Percentiles rank a stretch among this genome's conserved stretches.
phyloP scores from a whole-genome alignment of 2,329 filamentous ascomycete species.

The Talaromyces sp. region DNA sequence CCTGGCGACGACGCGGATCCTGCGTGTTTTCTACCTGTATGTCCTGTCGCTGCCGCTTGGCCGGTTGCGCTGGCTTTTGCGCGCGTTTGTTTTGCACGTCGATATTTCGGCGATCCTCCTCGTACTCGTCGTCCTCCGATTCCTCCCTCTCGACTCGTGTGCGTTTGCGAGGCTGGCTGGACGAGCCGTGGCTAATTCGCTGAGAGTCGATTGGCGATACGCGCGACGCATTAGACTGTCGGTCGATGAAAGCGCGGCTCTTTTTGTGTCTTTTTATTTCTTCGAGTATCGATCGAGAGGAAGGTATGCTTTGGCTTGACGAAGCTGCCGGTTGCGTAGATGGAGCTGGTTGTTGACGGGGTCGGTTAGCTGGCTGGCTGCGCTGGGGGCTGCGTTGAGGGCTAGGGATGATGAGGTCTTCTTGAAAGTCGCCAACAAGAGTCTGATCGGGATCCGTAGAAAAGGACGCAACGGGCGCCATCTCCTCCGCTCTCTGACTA shows the following conservation, averaged over 20 bases:
- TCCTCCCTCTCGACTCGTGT: slow-evolving; percentile 13
- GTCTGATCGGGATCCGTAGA: slow-evolving; percentile 11
- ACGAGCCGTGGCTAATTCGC: background rate
- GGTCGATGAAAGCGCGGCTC: slow-evolving; percentile 29
- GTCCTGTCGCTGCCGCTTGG: background rate
- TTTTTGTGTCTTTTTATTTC: slow-evolving; percentile 11
- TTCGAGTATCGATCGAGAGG: slow-evolving; percentile 8
- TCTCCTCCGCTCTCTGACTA: slow-evolving; percentile 7
- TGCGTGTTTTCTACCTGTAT: background rate
- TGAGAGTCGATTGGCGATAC: slow-evolving; percentile 28
- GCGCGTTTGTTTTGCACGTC: slow-evolving; percentile 8
- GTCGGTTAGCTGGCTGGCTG: background rate
- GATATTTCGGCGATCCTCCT: slow-evolving; percentile 24
- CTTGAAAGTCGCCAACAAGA: slow-evolving; percentile 13
- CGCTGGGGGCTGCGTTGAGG: background rate
- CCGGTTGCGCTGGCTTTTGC: slow-evolving; percentile 9
- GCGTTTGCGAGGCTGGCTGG: slow-evolving; percentile 7
- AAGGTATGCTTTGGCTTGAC: background rate
- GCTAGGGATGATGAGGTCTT: background rate
- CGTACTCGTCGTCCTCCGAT: slow-evolving; percentile 24
- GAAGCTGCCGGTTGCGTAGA: background rate
- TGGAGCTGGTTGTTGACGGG: background rate
- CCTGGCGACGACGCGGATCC: background rate
- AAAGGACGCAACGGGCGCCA: slow-evolving; percentile 6
- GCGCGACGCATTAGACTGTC: slow-evolving; percentile 26